Percentiles rank a stretch among this genome's conserved stretches.
Evolutionary conservation across 2,329 filamentous ascomycete species (phyloP).

Genomic region (Fusarium subglutinans): DNA sequence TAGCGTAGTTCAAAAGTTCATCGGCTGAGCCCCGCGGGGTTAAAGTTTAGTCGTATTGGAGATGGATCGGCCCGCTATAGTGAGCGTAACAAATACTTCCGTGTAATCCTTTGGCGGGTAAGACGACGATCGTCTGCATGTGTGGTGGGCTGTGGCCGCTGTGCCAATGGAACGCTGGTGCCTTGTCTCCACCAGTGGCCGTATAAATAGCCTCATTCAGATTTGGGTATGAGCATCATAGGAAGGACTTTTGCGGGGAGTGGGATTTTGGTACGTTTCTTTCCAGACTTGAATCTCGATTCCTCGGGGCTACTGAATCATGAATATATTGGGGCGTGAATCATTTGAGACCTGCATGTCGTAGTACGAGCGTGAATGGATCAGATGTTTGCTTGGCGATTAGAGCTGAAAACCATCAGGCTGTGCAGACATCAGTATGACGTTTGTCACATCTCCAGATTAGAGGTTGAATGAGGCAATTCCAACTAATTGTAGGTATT

Average conservation of each 20-base stretch:
- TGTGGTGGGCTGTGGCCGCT: not conserved
- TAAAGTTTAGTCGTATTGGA: not conserved
- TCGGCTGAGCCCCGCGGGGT: not conserved
- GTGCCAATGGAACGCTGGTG: fast-evolving
- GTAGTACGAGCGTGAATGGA: not conserved
- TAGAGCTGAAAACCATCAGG: not conserved
- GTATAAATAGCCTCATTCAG: not conserved
- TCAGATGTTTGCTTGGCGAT: not conserved
- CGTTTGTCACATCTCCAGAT: not conserved
- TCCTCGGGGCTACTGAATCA: fast-evolving
- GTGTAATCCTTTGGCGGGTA: not conserved
- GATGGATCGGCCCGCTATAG: not conserved
- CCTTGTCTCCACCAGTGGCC: not conserved
- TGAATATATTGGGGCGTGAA: fast-evolving
- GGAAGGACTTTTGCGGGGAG: not conserved
- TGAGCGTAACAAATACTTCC: not conserved
- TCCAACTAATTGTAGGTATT: fast-evolving
- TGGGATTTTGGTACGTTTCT: fast-evolving
- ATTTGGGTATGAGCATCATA: fast-evolving
- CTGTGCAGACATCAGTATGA: not conserved
- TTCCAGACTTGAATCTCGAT: not conserved
- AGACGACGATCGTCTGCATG: not conserved
- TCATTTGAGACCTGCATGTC: not conserved
- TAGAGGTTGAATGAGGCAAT: fast-evolving
- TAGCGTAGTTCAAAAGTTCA: not conserved